Conservation (phyloP, 441 rosid species). For the Daphne laureola region DNA sequence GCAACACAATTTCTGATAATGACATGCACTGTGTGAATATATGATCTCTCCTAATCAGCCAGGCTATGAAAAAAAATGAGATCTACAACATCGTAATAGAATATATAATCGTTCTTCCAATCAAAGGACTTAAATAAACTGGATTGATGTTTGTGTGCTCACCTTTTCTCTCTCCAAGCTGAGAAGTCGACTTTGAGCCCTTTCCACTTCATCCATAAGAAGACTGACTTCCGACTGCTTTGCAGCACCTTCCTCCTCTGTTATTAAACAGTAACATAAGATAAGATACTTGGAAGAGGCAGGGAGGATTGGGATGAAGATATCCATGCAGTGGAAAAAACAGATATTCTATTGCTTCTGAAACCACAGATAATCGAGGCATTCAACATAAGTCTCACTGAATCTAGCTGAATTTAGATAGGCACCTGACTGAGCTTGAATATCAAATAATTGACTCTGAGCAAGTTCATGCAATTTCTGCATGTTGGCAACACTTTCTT, state of each 20-base stretch:
- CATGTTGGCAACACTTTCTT: slow-evolving; percentile 89
- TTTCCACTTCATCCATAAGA: slow-evolving; percentile 98
- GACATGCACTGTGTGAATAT: too few species aligned
- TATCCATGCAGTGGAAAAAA: background rate
- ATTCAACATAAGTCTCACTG: slow-evolving; percentile 6
- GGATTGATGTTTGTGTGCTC: slow-evolving; percentile 3
- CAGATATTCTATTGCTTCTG: background rate
- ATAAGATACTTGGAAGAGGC: slow-evolving; percentile 10
- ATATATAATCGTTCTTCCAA: too few species aligned
- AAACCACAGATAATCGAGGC: background rate
- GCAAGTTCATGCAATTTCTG: slow-evolving; percentile 96
- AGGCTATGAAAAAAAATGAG: too few species aligned
- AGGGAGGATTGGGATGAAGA: slow-evolving; percentile 3
- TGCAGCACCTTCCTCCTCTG: slow-evolving; percentile 93
- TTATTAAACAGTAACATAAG: slow-evolving; percentile 10
- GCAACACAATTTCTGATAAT: too few species aligned
- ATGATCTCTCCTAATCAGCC: too few species aligned
- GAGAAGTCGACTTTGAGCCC: slow-evolving; percentile 96
- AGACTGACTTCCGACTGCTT: slow-evolving; percentile 94
- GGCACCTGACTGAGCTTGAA: slow-evolving; percentile 93
- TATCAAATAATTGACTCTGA: slow-evolving; percentile 89
- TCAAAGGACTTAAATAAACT: background rate
- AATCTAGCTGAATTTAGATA: slow-evolving; percentile 15
- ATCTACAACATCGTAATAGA: too few species aligned
- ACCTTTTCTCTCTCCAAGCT: slow-evolving; percentile 99